These are phyloP conservation scores for Panicum hallii DNA, from an alignment of 202 grass and related monocot species.

Conservation along the genomic window DNA sequence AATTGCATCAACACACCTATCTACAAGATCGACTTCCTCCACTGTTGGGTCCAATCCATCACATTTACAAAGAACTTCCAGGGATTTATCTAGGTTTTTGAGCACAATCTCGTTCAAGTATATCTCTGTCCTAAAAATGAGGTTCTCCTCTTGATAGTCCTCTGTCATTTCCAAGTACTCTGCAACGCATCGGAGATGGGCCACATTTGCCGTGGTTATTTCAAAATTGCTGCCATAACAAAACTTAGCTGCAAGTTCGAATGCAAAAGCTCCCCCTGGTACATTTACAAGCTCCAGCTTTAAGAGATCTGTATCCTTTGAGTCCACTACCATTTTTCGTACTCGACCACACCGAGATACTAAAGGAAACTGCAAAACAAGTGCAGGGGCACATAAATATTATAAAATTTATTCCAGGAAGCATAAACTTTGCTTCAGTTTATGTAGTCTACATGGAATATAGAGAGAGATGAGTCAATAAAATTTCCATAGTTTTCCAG, in stretches of 20 bases:
- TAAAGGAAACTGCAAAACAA: slow-evolving; percentile 78
- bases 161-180: slow-evolving; percentile 92
- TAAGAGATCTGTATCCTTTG: slow-evolving; percentile 70
- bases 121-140: slow-evolving; percentile 71
- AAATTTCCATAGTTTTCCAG: background rate
- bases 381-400: background rate
- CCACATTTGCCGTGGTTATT: slow-evolving; percentile 68
- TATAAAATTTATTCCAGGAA: background rate
- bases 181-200: slow-evolving; percentile 76
- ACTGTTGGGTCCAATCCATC: slow-evolving; percentile 60
- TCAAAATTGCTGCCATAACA: slow-evolving; percentile 92
- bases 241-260: slow-evolving; percentile 89
- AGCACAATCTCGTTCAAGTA: slow-evolving; percentile 76
- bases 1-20: slow-evolving; percentile 76
- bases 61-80: slow-evolving; percentile 74
- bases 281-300: slow-evolving; percentile 83
- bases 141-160: slow-evolving; percentile 74
- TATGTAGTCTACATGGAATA: background rate
- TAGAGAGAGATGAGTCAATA: background rate
- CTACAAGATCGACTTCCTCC: slow-evolving; percentile 67
- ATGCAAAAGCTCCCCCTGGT: slow-evolving; percentile 71
- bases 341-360: slow-evolving; percentile 74
- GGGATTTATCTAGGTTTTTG: slow-evolving; percentile 75
- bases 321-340: slow-evolving; percentile 70
- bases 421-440: background rate